Conservation (phyloP, 257 asterid species). For the Fraxinus cuspidata region DNA sequence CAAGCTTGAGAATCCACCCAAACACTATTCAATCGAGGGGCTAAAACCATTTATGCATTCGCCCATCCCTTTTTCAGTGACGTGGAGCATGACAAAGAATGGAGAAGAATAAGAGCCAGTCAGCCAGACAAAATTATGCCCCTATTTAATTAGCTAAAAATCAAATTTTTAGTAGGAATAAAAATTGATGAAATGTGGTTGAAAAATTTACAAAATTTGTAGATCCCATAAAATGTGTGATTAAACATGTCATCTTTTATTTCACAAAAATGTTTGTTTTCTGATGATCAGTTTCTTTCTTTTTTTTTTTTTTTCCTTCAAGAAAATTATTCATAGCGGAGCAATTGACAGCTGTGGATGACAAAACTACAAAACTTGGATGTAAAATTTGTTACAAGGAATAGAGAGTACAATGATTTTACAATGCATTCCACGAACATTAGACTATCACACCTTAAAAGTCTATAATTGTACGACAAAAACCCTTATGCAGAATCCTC, state of each 20-base stretch:
- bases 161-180: too few species aligned
- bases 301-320: not conserved
- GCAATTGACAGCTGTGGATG: not conserved
- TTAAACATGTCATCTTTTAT: not conserved
- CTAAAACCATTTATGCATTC: too few species aligned
- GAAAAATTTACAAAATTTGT: too few species aligned
- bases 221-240: not conserved
- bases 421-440: slow-evolving; percentile 32
- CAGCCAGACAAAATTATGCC: not conserved
- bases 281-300: not conserved
- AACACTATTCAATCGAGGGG: too few species aligned
- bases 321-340: not conserved
- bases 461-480: slow-evolving; percentile 40
- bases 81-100: not conserved
- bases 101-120: not conserved
- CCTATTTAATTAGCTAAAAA: too few species aligned
- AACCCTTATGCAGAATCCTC: not conserved
- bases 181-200: too few species aligned
- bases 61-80: too few species aligned
- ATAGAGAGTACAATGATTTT: slow-evolving; percentile 22
- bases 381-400: slow-evolving; percentile 30
- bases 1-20: too few species aligned
- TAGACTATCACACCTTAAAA: slow-evolving; percentile 26
- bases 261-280: slow-evolving; percentile 1
- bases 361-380: slow-evolving; percentile 21